Percentiles rank a stretch among this genome's conserved stretches.
phyloP scores from a whole-genome alignment of 371 early-diverging fungal genomes.

The Syncephalis plumigaleata region DNA sequence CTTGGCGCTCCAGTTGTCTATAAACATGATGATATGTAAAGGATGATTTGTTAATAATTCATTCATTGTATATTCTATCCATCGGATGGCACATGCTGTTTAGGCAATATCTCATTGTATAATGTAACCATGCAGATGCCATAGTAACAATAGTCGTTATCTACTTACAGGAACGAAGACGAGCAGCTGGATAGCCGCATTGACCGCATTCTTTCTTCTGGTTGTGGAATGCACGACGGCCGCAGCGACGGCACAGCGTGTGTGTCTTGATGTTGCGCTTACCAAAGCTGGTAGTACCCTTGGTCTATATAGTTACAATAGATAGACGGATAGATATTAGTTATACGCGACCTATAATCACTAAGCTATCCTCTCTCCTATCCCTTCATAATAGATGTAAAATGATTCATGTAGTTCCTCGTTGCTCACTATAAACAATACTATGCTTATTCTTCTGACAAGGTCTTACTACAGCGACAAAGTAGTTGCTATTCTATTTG shows the following conservation, averaged over 20 bases:
- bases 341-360: no score
- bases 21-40: neutral
- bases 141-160: neutral
- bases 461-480: no score
- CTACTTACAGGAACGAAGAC: slow-evolving; percentile 89
- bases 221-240: slow-evolving; percentile 96
- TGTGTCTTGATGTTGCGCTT: slow-evolving; percentile 99
- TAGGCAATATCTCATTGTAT: neutral
- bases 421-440: no score
- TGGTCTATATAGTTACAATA: slow-evolving; percentile 45
- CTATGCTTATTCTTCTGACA: no score
- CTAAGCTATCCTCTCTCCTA: no score
- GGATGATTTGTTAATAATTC: neutral
- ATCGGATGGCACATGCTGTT: neutral
- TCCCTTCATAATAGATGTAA: no score
- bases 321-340: no score
- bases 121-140: neutral
- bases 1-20: slow-evolving; percentile 93
- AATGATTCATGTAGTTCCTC: no score
- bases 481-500: no score
- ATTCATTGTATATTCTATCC: neutral
- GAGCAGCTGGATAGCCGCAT: slow-evolving; percentile 98
- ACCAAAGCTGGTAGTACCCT: slow-evolving; percentile 99
- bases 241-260: slow-evolving; percentile 97
- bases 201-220: slow-evolving; percentile 98